phyloP scores from a whole-genome alignment of 352 stramenopile genomes.

The Pythium scleroteichum region DNA sequence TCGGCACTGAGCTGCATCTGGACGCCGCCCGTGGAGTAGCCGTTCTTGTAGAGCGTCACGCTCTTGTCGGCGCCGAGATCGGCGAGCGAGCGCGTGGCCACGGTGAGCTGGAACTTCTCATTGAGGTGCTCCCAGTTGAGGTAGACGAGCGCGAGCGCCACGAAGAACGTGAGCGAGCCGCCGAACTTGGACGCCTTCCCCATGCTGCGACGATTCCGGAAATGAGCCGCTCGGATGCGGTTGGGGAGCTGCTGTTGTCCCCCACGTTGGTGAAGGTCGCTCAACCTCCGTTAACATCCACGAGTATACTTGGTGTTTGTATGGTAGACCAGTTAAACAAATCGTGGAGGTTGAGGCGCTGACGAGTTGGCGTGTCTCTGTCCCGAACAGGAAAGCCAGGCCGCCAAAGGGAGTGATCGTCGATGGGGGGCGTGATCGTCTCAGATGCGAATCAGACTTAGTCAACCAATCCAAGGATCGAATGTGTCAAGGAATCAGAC shows the following conservation, averaged over 20 bases:
- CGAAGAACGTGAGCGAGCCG: slow-evolving; percentile 40
- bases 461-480: not conserved
- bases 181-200: slow-evolving; percentile 48
- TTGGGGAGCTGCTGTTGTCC: too few species aligned
- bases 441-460: slow-evolving; percentile 1
- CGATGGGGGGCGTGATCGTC: not conserved
- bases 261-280: not conserved
- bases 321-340: slow-evolving; percentile 2
- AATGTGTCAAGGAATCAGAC: slow-evolving; percentile 6
- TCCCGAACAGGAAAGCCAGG: slow-evolving; percentile 12
- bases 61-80: slow-evolving; percentile 48
- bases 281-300: slow-evolving; percentile 16
- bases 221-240: not conserved
- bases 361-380: slow-evolving; percentile 12
- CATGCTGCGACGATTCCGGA: slow-evolving; percentile 31
- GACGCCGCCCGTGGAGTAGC: slow-evolving; percentile 73
- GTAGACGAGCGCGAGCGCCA: slow-evolving; percentile 44
- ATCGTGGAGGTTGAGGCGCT: not conserved
- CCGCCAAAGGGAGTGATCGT: not conserved
- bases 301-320: slow-evolving; percentile 11
- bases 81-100: slow-evolving; percentile 52
- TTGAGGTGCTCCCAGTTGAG: slow-evolving; percentile 56
- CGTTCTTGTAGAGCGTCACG: slow-evolving; percentile 81
- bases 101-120: slow-evolving; percentile 68
- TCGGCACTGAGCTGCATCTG: slow-evolving; percentile 66